Percentiles rank a stretch among this genome's conserved stretches.
Conservation (phyloP, 768 basidiomycete genomes). For the Naematelia encephala region DNA sequence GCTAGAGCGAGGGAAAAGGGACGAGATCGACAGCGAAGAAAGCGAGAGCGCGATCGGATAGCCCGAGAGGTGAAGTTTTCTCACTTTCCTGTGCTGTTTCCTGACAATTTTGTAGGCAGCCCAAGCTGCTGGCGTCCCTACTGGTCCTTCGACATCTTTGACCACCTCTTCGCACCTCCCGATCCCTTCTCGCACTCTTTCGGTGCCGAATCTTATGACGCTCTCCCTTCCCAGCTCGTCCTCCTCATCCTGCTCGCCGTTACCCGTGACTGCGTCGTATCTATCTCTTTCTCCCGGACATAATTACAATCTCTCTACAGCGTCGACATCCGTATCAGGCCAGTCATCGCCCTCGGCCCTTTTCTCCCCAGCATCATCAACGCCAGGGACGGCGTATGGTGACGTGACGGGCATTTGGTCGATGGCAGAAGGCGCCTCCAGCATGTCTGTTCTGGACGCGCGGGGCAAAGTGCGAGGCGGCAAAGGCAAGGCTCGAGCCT, state of each 20-base stretch:
- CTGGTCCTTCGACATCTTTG: conserved; percentile 4
- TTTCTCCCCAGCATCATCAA: conserved; percentile 24
- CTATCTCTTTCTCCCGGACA: conserved; percentile 22
- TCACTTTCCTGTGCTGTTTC: not conserved
- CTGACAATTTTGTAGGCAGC: conserved; percentile 1
- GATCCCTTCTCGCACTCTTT: conserved; percentile 13
- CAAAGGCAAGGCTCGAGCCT: not conserved
- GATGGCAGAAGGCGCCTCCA: not conserved
- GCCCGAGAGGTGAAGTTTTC: conserved; percentile 27
- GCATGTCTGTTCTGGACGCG: conserved; percentile 1
- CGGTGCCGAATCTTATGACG: conserved; percentile 5
- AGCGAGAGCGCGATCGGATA: conserved; percentile 37
- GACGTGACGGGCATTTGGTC: conserved; percentile 6
- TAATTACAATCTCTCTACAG: conserved; percentile 13
- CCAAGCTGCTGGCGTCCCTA: not conserved
- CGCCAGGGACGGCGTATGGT: conserved; percentile 16
- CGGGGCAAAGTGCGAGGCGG: not conserved
- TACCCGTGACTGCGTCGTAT: conserved; percentile 21
- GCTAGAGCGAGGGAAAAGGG: conserved; percentile 37
- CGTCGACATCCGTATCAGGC: conserved; percentile 28
- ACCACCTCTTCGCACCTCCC: conserved; percentile 17
- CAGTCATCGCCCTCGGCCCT: conserved; percentile 25
- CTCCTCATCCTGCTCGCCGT: conserved; percentile 24
- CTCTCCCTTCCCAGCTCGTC: conserved; percentile 20
- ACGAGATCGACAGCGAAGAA: conserved; percentile 34